phyloP scores from a whole-genome alignment of 176 grass and related monocot genomes.

The Avena sativa region DNA sequence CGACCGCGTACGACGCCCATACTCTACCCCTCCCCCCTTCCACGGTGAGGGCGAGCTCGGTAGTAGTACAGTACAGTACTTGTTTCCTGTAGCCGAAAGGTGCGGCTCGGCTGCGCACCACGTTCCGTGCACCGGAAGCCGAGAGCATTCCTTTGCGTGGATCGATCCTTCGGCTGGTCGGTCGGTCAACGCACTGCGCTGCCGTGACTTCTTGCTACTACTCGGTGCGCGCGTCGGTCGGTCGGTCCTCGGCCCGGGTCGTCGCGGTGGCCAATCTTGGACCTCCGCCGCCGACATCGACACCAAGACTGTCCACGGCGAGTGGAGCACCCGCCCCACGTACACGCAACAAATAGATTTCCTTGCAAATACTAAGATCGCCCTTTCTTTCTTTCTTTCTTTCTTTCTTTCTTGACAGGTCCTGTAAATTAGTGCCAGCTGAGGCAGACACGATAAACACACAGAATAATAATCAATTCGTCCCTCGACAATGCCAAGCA shows the following conservation, averaged over 20 bases:
- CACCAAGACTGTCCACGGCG: background rate
- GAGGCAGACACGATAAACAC: background rate
- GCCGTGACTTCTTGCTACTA: too few species aligned
- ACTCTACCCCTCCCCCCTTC: background rate
- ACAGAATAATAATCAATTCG: too few species aligned
- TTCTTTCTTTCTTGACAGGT: background rate
- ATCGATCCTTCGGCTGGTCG: too few species aligned
- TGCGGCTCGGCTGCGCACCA: background rate
- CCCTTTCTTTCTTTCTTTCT: background rate
- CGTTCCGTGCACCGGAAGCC: background rate
- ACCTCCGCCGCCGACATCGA: background rate
- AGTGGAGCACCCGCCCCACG: background rate
- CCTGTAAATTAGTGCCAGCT: background rate
- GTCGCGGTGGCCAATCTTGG: background rate
- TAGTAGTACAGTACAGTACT: too few species aligned
- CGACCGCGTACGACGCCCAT: background rate
- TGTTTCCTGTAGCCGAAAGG: constrained; percentile 18
- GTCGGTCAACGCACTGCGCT: too few species aligned
- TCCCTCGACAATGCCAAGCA: background rate
- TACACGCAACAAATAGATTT: background rate
- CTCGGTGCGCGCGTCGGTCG: too few species aligned
- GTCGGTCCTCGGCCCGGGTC: too few species aligned
- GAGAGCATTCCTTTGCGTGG: background rate
- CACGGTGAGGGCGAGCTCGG: background rate
- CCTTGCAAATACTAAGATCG: background rate